phyloP scores from a whole-genome alignment of 805 yeast species.

The Wickerhamiella musiphila region DNA sequence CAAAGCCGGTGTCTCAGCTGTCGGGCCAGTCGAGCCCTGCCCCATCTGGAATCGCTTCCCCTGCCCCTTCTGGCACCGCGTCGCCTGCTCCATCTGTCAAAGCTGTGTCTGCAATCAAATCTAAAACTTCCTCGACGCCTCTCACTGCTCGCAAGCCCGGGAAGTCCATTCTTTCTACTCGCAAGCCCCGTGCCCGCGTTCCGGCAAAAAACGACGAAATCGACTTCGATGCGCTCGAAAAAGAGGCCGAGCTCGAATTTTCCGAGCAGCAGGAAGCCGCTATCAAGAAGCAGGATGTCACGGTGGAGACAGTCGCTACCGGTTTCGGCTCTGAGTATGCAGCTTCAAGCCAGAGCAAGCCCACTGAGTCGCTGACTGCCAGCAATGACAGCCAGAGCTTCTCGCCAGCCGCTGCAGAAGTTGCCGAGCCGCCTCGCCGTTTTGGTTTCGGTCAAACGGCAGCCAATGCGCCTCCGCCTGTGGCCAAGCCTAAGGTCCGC shows the following conservation, averaged over 20 bases:
- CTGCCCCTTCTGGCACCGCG: slow-evolving; percentile 25
- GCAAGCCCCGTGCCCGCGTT: slow-evolving; percentile 17
- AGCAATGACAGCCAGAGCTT: slow-evolving; percentile 1
- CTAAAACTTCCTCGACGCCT: slow-evolving; percentile 3
- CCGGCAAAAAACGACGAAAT: slow-evolving; percentile 27
- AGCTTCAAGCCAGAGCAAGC: slow-evolving; percentile 4
- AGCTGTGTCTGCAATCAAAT: background rate
- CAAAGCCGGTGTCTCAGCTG: no score
- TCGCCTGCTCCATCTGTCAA: slow-evolving; percentile 16
- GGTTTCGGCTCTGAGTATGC: background rate
- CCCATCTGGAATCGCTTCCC: no score
- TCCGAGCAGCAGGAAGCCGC: slow-evolving; percentile 33
- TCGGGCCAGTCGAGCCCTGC: no score
- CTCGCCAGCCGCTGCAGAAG: slow-evolving; percentile 5
- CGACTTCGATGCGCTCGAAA: slow-evolving; percentile 52
- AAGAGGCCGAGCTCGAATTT: slow-evolving; percentile 68
- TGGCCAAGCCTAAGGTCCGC: slow-evolving; percentile 9
- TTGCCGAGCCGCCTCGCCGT: slow-evolving; percentile 10
- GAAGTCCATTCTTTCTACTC: slow-evolving; percentile 19
- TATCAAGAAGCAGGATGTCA: background rate
- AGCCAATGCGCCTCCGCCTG: slow-evolving; percentile 13
- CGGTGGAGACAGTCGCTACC: background rate
- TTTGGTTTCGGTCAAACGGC: slow-evolving; percentile 18
- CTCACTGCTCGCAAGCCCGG: slow-evolving; percentile 6
- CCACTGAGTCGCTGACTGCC: slow-evolving; percentile 3